Evolutionary conservation across 768 basidiomycete genomes (phyloP), one percentile per base, ranked within the genome.

Genomic region (Xerocomus potaroensis): DNA sequence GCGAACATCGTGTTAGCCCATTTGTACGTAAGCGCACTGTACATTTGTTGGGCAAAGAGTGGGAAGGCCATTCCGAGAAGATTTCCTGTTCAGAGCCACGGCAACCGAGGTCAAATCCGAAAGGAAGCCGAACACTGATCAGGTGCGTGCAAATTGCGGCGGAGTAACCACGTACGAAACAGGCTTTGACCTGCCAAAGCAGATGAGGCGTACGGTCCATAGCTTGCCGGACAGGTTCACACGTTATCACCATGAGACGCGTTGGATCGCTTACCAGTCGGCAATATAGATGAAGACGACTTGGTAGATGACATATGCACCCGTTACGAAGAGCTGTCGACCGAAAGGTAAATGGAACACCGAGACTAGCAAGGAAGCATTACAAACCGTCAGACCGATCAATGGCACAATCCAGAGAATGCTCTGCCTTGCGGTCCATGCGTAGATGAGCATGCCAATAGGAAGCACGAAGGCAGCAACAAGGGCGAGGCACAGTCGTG

Each of bases 181-280:
- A 84, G 68, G 55, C 77, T 80, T 61, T 85, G 83, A 2, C 78
- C 84, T 1, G 84, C 84, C 15, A 84, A 65, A 10, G 83, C 84
- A 0, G 81, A 83, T 0, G 81, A 84, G 6, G 84, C 83, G 58
- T 79, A 85, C 5, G 74, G 74, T 3, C 78, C 77, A 47, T 80
- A 79, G 51, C 79, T 64, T 45, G 48, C 27, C 23, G 42, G 32
- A 38, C 8, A 81, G 34, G 45, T 47, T 38, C 32, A 33, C n/a
- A 34, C 12, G 1, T 2, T 12, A 18, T 38, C 41, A 24, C 15
- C 22, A 21, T 9, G 22, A 8, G 42, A 21, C 2, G 16, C 18
- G 9, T 16, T 16, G 16, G 32, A 56, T 73, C 18, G 79, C 10
- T 67, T 59, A 84, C 73, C 80, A 81, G 64, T 85, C 82, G 4